Conservation (phyloP, 176 grass and related monocot species). For the Secale cereale region DNA sequence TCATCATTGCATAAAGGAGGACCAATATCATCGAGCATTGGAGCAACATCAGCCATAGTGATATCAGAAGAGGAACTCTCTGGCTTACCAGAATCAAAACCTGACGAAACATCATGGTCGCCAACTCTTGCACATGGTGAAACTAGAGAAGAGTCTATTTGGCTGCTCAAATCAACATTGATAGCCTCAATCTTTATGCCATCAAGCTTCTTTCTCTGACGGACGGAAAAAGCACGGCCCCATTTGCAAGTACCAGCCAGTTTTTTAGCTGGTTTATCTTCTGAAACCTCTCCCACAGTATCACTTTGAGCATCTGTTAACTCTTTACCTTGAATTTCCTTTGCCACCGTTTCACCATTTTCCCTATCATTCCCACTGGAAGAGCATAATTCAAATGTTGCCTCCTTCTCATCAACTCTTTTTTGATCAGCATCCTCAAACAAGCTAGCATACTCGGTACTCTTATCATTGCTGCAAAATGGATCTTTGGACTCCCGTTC, state of each 20-base stretch:
- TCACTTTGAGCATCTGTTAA: conserved; percentile 24
- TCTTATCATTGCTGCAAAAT: conserved; percentile 22
- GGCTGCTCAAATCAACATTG: conserved; percentile 1
- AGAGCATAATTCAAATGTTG: not conserved
- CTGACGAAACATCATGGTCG: conserved; percentile 38
- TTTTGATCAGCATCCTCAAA: conserved; percentile 2
- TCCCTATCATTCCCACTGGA: conserved; percentile 14
- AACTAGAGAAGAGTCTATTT: conserved; percentile 23
- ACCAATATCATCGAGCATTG: conserved; percentile 34
- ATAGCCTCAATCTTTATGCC: conserved; percentile 26
- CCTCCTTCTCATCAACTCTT: conserved; percentile 7
- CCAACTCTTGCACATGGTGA: conserved; percentile 40
- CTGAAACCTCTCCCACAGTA: conserved; percentile 23
- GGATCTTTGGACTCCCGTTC: conserved; percentile 22
- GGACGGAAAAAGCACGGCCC: conserved; percentile 40
- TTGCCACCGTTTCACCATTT: conserved; percentile 5
- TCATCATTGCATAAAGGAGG: conserved; percentile 20
- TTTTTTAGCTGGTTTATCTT: conserved; percentile 17
- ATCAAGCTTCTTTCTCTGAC: conserved; percentile 34
- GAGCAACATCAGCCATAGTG: conserved; percentile 28
- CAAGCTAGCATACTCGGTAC: not conserved
- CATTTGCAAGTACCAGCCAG: conserved; percentile 9
- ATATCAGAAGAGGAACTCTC: conserved; percentile 39
- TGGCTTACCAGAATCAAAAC: conserved; percentile 32
- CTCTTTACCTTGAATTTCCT: not conserved